These are phyloP conservation scores for Trapa bicornis DNA, from an alignment of 345 rosid genomes.

Conservation along the genomic window DNA sequence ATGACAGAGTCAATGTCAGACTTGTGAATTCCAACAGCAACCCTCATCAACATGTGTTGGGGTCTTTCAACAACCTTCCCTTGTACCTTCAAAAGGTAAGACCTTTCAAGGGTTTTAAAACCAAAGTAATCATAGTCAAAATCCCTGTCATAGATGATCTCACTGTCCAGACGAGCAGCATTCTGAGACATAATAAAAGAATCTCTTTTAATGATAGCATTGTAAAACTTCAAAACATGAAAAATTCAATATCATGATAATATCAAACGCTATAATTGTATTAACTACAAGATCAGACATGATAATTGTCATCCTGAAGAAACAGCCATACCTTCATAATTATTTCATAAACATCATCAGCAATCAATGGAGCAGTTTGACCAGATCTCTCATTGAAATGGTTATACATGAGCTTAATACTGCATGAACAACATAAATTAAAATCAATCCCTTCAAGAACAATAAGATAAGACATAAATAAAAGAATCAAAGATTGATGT, in stretches of 20 bases:
- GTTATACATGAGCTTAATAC: conserved; percentile 67
- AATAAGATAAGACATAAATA: neutral
- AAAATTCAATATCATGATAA: too few relatives aligned
- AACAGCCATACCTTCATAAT: conserved; percentile 52
- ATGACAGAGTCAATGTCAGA: conserved; percentile 61
- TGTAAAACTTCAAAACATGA: neutral
- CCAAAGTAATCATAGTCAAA: conserved; percentile 93
- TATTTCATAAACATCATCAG: conserved; percentile 83
- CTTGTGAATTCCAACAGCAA: conserved; percentile 77
- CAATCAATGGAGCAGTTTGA: conserved; percentile 60
- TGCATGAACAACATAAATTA: conserved; percentile 18
- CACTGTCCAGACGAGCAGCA: conserved; percentile 75
- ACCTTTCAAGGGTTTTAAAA: conserved; percentile 85
- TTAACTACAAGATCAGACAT: too few relatives aligned
- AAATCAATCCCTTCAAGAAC: neutral
- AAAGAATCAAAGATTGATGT: too few relatives aligned
- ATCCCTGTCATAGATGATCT: conserved; percentile 81
- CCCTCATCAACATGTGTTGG: conserved; percentile 95
- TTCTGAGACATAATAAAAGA: conserved; percentile 31
- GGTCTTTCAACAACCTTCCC: conserved; percentile 84
- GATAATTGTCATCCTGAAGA: neutral
- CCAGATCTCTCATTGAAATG: conserved; percentile 76
- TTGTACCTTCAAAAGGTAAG: conserved; percentile 72
- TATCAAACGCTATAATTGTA: too few relatives aligned
- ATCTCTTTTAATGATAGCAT: neutral